A percentile compares a stretch with the other conserved stretches of the same genome.
phyloP scores from a whole-genome alignment of 2,329 filamentous ascomycete species.

The Thielaviopsis euricoi region DNA sequence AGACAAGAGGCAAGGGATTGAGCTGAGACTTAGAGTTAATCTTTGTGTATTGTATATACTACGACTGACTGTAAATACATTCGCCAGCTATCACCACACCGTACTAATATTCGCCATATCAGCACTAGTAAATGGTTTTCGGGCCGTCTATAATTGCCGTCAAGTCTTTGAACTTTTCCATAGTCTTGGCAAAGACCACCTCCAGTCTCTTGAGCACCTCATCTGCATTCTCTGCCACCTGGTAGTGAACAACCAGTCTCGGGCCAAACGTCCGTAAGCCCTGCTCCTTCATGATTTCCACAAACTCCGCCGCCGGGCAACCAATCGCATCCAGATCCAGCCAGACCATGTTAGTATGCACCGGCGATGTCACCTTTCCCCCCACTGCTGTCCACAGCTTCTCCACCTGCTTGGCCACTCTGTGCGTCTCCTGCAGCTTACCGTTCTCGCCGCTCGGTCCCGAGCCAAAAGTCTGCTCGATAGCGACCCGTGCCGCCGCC shows the following conservation, averaged over 20 bases:
- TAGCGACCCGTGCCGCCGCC: slow-evolving; percentile 52
- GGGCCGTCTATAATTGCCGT: neutral
- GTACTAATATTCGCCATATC: neutral
- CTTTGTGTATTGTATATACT: neutral
- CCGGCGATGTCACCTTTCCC: slow-evolving; percentile 49
- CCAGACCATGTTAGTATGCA: slow-evolving; percentile 91
- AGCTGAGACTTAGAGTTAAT: neutral
- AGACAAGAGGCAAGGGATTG: neutral
- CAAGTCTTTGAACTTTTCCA: slow-evolving; percentile 15
- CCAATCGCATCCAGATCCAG: slow-evolving; percentile 51
- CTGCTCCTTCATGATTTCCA: slow-evolving; percentile 23
- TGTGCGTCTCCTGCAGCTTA: slow-evolving; percentile 42
- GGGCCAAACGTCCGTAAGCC: slow-evolving; percentile 26
- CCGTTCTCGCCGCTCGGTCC: slow-evolving; percentile 30
- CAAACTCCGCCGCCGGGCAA: slow-evolving; percentile 23
- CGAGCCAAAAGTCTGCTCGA: slow-evolving; percentile 32
- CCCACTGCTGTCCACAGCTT: slow-evolving; percentile 54
- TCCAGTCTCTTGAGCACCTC: slow-evolving; percentile 42
- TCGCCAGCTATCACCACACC: neutral
- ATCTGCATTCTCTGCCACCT: slow-evolving; percentile 45
- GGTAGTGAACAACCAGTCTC: slow-evolving; percentile 33
- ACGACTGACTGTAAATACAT: no score
- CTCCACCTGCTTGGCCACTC: slow-evolving; percentile 47
- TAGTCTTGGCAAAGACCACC: slow-evolving; percentile 31
- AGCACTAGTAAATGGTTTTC: slow-evolving; percentile 13